These are phyloP conservation scores for Mallotus nudiflorus DNA, from an alignment of 345 rosid species.

Conservation along the genomic window DNA sequence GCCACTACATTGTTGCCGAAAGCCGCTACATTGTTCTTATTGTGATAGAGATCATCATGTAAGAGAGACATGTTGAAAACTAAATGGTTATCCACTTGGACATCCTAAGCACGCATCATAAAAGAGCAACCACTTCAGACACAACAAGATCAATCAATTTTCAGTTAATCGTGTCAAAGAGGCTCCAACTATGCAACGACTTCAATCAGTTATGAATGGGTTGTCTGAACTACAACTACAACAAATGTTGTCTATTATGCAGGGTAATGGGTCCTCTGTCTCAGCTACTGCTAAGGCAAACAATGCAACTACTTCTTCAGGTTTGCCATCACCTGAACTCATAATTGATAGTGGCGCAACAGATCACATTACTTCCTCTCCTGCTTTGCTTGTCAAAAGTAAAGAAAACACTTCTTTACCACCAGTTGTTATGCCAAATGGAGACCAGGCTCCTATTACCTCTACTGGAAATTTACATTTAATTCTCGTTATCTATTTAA, in stretches of 20 bases:
- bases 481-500: not conserved
- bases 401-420: not conserved
- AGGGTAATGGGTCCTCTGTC: not conserved
- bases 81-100: not conserved
- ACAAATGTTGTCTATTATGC: not conserved
- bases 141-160: not conserved
- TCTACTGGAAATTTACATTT: not conserved
- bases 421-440: not conserved
- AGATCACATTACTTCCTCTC: not conserved
- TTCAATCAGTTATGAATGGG: not conserved
- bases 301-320: too few species aligned
- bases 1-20: too few species aligned
- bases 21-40: constrained; percentile 8
- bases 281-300: not conserved
- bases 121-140: not conserved
- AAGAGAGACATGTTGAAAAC: too few species aligned
- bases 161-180: not conserved
- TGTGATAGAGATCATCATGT: not conserved
- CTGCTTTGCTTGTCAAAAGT: not conserved
- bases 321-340: too few species aligned
- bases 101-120: not conserved
- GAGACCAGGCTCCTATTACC: not conserved
- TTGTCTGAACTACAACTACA: not conserved
- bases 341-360: not conserved
- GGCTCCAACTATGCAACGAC: not conserved